phyloP scores from a whole-genome alignment of 2,329 filamentous ascomycete genomes.

The Neurospora crassa region DNA sequence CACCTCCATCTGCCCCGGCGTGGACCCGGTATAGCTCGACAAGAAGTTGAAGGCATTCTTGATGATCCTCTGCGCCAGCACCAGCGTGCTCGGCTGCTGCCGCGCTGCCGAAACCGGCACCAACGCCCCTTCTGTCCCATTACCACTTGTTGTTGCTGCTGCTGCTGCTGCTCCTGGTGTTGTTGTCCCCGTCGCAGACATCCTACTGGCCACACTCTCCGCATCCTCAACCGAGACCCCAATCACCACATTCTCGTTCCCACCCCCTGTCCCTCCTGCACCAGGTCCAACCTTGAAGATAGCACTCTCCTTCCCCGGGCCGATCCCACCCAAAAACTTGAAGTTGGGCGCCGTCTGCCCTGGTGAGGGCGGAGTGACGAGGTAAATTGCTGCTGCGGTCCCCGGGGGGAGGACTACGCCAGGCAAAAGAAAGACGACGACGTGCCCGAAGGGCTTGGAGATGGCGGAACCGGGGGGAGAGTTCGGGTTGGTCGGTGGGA shows the following conservation, averaged over 20 bases:
- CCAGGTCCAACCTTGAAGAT: conserved; percentile 65
- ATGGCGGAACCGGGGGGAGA: conserved; percentile 4
- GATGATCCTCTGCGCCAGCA: conserved; percentile 87
- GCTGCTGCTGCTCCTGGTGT: conserved; percentile 23
- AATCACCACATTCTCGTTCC: conserved; percentile 48
- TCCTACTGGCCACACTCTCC: conserved; percentile 56
- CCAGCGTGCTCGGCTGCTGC: conserved; percentile 52
- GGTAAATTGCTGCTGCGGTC: conserved; percentile 83
- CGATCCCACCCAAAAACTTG: conserved; percentile 80
- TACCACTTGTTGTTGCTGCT: conserved; percentile 16
- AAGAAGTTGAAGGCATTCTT: conserved; percentile 96
- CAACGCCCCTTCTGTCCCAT: conserved; percentile 17
- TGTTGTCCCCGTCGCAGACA: conserved; percentile 47
- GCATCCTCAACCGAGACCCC: conserved; percentile 77
- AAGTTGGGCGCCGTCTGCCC: conserved; percentile 47
- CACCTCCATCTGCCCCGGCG: conserved; percentile 59
- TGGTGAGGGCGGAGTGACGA: conserved; percentile 45
- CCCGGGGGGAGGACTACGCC: conserved; percentile 61
- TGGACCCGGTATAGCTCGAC: conserved; percentile 65
- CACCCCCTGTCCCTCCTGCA: conserved; percentile 6
- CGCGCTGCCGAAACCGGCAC: conserved; percentile 14
- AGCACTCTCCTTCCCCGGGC: conserved; percentile 81
- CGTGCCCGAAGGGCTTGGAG: conserved; percentile 57
- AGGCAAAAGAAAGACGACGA: conserved; percentile 84
- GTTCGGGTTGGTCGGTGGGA: conserved; percentile 27